Conservation (phyloP, 208 protist species). For the Acanthamoeba triangularis region DNA sequence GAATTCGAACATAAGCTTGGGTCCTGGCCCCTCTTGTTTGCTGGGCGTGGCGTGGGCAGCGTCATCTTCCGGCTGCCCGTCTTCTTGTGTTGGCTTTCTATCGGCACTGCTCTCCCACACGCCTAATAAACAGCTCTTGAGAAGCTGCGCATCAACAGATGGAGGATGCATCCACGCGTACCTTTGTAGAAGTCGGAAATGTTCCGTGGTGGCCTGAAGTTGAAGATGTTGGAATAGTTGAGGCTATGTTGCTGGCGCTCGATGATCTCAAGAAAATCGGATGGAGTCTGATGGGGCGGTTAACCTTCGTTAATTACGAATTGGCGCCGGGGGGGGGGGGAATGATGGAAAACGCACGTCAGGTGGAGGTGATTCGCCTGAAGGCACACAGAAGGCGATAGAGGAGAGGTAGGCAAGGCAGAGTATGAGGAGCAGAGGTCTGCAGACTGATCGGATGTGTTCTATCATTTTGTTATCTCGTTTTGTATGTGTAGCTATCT, state of each 20-base stretch:
- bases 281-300: not conserved
- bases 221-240: constrained; percentile 65
- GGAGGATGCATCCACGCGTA: not conserved
- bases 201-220: constrained; percentile 52
- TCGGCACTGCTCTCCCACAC: constrained; percentile 35
- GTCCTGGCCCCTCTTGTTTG: not conserved
- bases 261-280: constrained; percentile 7
- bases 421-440: constrained; percentile 21
- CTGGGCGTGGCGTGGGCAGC: not conserved
- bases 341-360: not conserved
- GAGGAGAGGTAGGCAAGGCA: constrained; percentile 21
- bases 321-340: not conserved
- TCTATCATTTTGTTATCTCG: not conserved
- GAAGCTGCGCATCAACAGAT: no score
- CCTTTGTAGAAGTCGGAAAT: constrained; percentile 67
- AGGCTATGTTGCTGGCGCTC: constrained; percentile 15
- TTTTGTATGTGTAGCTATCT: no score
- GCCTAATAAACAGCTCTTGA: not conserved
- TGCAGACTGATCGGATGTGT: not conserved
- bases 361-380: constrained; percentile 5
- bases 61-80: not conserved
- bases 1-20: constrained; percentile 24
- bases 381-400: constrained; percentile 28
- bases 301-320: not conserved
- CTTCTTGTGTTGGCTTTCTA: not conserved